Evolutionary conservation across 495 filamentous ascomycete genomes (phyloP).

Genomic region (Hypomontagnella submonticulosa): DNA sequence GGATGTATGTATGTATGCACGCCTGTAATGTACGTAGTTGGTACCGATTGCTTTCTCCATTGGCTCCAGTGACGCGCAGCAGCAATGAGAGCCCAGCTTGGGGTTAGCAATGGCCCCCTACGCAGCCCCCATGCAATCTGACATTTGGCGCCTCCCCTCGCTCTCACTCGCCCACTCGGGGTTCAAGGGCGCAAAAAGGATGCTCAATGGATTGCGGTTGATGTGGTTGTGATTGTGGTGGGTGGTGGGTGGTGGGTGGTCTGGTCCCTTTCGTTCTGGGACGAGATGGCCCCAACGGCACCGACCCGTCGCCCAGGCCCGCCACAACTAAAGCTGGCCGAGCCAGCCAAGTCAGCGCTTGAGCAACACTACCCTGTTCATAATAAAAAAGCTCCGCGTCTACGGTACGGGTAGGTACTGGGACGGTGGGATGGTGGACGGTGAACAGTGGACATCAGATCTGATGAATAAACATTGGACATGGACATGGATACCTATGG

Average conservation of each 20-base stretch:
- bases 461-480: constrained; percentile 39
- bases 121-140: not conserved
- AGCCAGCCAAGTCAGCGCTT: constrained; percentile 36
- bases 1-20: constrained; percentile 12
- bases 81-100: constrained; percentile 23
- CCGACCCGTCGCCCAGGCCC: constrained; percentile 35
- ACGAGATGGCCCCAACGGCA: constrained; percentile 31
- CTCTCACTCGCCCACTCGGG: not conserved
- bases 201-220: too few relatives aligned
- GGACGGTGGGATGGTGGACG: not conserved
- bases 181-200: too few relatives aligned
- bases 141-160: not conserved
- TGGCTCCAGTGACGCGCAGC: constrained; percentile 41
- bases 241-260: too few relatives aligned
- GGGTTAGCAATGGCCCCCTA: constrained; percentile 5
- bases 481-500: not conserved
- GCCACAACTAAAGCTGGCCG: constrained; percentile 20
- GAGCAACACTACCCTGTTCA: constrained; percentile 33
- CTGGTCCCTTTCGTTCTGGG: constrained; percentile 1
- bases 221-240: too few relatives aligned
- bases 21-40: constrained; percentile 14
- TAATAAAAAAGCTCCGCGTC: constrained; percentile 33
- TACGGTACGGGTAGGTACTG: constrained; percentile 36
- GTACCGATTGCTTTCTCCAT: constrained; percentile 28
- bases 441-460: constrained; percentile 13